These are phyloP conservation scores for Fusarium proliferatum DNA, from an alignment of 2,329 filamentous ascomycete species.

Conservation along the genomic window DNA sequence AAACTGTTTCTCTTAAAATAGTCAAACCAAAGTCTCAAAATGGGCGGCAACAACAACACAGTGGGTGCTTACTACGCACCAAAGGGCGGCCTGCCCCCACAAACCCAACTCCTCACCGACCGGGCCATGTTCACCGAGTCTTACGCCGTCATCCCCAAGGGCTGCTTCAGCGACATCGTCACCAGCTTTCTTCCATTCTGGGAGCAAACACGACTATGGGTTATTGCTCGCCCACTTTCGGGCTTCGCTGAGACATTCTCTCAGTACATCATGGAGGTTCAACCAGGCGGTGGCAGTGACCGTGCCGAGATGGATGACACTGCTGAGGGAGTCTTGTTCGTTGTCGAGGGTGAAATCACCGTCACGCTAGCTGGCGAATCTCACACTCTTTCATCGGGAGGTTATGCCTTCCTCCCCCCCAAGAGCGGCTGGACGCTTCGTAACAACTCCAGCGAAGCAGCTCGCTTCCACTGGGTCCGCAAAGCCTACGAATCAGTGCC, in stretches of 20 bases:
- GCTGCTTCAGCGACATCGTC: slow-evolving; percentile 33
- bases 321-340: slow-evolving; percentile 24
- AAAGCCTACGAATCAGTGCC: slow-evolving; percentile 26
- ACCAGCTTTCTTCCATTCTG: slow-evolving; percentile 29
- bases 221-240: slow-evolving; percentile 23
- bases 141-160: slow-evolving; percentile 30
- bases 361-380: slow-evolving; percentile 10
- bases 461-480: slow-evolving; percentile 29
- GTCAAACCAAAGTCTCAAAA: neutral
- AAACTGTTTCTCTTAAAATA: neutral
- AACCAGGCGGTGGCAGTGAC: slow-evolving; percentile 22
- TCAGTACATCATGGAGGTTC: slow-evolving; percentile 32
- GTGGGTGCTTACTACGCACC: slow-evolving; percentile 30
- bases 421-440: slow-evolving; percentile 29
- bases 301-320: slow-evolving; percentile 24
- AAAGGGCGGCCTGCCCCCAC: slow-evolving; percentile 23
- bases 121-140: slow-evolving; percentile 33
- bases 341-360: slow-evolving; percentile 23
- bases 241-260: slow-evolving; percentile 32
- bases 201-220: slow-evolving; percentile 29
- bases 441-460: slow-evolving; percentile 14
- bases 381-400: slow-evolving; percentile 12
- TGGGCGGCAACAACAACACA: slow-evolving; percentile 5
- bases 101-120: slow-evolving; percentile 28
- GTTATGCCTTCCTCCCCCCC: slow-evolving; percentile 25